Evolutionary conservation across 805 yeast species (phyloP), one percentile per base, ranked within the genome.

Genomic region (Saturnispora galanensis): DNA sequence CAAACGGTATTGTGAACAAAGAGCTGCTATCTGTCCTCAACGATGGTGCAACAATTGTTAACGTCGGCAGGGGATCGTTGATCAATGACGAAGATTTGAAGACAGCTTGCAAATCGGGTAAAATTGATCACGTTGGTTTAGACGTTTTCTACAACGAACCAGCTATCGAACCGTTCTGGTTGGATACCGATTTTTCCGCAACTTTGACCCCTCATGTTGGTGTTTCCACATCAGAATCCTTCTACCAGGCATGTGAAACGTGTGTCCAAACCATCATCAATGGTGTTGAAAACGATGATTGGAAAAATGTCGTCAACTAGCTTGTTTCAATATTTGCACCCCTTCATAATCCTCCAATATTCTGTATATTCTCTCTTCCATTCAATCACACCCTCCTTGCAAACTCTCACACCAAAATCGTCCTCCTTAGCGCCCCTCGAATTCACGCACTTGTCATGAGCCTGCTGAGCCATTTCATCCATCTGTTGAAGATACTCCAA

Each of bases 131-230:
- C 56, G 85, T 80, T 8, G 93, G 90, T 0, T 57, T 82, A 30
- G 95, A 84, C 54, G 95, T 84, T 5, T 82, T 66, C 58, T 77
- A 74, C 47, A 59, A 74, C 18, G 95, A 84, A 59, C 85, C 85
- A 6, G 41, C 53, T 0, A 71, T 80, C 15, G 50, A 50, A 31
- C 38, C 45, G 5, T 47, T 34, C 28, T 50, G 46, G 48, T 29
- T 45, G 18, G 39, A 45, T 39, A 34, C 32, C 3, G 47, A 34
- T 30, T 46, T 33, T 30, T 17, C 42, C 11, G 84, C 83, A 12
- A 62, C 79, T 0, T 61, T 80, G 37, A 69, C 82, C 10, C 93
- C 93, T 2, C 93, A 84, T 58, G 57, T 82, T 39, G 93, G 86
- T 0, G 79, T 86, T 17, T 72, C 81, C 5, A 81, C 87, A 0